A percentile compares a stretch with the other conserved stretches of the same genome.
These are phyloP conservation scores for Helichrysum umbraculigerum DNA, from an alignment of 129 eudicot species.

Conservation along the genomic window DNA sequence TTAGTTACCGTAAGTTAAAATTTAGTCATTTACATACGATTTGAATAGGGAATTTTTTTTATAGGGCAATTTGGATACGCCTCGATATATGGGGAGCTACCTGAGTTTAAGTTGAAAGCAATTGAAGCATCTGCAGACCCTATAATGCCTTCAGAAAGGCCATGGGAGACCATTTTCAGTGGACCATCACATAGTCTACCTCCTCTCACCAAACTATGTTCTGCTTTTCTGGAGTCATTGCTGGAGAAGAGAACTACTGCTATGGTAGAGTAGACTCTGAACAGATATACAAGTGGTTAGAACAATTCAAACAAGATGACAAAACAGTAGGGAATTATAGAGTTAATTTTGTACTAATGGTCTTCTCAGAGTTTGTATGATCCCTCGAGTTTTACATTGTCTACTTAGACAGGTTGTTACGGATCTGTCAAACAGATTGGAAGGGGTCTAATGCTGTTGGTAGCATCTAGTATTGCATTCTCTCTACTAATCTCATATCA, in stretches of 20 bases:
- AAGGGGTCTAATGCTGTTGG: background rate
- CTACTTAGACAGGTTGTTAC: background rate
- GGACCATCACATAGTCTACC: constrained; percentile 90
- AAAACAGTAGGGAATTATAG: background rate
- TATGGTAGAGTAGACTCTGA: constrained; percentile 35
- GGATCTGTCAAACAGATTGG: background rate
- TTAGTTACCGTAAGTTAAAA: background rate
- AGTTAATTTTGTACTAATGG: background rate
- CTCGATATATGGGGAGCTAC: constrained; percentile 78
- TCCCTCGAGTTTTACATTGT: background rate
- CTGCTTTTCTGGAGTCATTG: constrained; percentile 69
- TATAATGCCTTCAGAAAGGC: constrained; percentile 47
- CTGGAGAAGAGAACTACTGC: constrained; percentile 56
- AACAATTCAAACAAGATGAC: background rate
- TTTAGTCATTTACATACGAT: background rate
- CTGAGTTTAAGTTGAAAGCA: constrained; percentile 51
- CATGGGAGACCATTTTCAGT: constrained; percentile 78
- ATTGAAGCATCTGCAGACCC: constrained; percentile 25
- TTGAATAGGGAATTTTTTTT: background rate
- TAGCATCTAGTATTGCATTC: background rate
- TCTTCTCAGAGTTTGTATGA: background rate
- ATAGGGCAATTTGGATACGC: constrained; percentile 72
- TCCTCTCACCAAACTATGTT: constrained; percentile 73
- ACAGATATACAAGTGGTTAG: background rate
- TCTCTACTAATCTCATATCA: background rate